These are phyloP conservation scores for Prunus campanulata DNA, from an alignment of 306 rosid species.

Conservation along the genomic window DNA sequence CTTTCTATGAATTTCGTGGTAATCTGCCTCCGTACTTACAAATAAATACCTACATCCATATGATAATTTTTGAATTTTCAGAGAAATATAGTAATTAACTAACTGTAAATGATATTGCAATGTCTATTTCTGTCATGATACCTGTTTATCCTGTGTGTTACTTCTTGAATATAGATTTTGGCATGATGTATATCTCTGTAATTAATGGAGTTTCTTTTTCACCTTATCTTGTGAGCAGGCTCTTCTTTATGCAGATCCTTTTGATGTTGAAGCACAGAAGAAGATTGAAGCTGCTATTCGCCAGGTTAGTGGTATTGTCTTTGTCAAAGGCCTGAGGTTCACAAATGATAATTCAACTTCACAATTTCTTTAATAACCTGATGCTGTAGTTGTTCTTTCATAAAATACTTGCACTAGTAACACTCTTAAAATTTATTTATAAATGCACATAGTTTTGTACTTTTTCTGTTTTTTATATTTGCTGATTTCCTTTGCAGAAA, in stretches of 20 bases:
- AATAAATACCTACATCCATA: neutral
- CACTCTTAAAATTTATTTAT: neutral
- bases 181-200: neutral
- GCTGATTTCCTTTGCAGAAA: slow-evolving; percentile 50
- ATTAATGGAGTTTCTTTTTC: neutral
- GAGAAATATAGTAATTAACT: neutral
- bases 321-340: neutral
- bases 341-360: neutral
- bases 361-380: neutral
- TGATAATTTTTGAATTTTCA: neutral
- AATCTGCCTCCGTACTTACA: neutral
- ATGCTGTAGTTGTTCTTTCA: neutral
- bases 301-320: slow-evolving; percentile 52
- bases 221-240: slow-evolving; percentile 49
- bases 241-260: slow-evolving; percentile 92
- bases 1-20: neutral
- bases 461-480: slow-evolving; percentile 15
- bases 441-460: neutral
- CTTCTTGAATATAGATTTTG: neutral
- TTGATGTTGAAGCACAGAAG: slow-evolving; percentile 95
- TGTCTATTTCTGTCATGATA: neutral
- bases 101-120: neutral
- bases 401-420: neutral
- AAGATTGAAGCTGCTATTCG: slow-evolving; percentile 97
- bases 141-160: neutral